Percentiles rank a stretch among this genome's conserved stretches.
Conservation (phyloP, 768 basidiomycete genomes). For the Naematelia encephala region DNA sequence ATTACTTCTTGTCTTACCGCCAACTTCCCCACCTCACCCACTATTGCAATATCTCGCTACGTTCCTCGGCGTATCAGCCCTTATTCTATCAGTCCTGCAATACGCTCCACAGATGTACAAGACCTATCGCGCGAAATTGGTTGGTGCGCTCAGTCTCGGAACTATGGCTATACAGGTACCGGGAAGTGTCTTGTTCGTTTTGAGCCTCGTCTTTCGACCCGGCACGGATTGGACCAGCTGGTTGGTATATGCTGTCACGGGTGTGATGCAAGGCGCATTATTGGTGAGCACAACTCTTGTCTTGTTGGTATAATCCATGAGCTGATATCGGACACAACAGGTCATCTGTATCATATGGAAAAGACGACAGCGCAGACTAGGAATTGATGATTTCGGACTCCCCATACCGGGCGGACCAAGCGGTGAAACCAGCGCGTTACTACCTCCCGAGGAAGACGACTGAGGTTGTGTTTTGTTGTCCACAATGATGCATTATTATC, state of each 20-base stretch:
- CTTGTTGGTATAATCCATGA: neutral
- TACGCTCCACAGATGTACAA: slow-evolving; percentile 82
- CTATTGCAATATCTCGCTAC: slow-evolving; percentile 67
- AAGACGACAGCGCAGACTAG: slow-evolving; percentile 66
- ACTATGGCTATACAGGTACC: slow-evolving; percentile 96
- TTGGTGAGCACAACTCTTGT: slow-evolving; percentile 51
- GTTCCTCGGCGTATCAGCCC: slow-evolving; percentile 78
- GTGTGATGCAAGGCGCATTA: slow-evolving; percentile 75
- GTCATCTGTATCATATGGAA: slow-evolving; percentile 84
- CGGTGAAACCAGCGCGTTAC: neutral
- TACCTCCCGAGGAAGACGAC: neutral
- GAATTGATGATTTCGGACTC: slow-evolving; percentile 82
- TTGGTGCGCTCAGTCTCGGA: slow-evolving; percentile 87
- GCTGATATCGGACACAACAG: slow-evolving; percentile 15
- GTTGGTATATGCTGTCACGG: slow-evolving; percentile 56
- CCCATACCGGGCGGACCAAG: neutral
- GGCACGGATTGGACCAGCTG: slow-evolving; percentile 53
- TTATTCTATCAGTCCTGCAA: slow-evolving; percentile 73
- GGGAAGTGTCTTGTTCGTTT: slow-evolving; percentile 80
- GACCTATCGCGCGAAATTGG: slow-evolving; percentile 73
- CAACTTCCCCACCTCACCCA: slow-evolving; percentile 44
- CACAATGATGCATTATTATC: no score
- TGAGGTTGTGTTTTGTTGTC: neutral
- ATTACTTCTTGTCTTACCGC: slow-evolving; percentile 56
- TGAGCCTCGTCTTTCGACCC: slow-evolving; percentile 53